phyloP scores from a whole-genome alignment of 2,329 filamentous ascomycete species.

The Aspergillus floridensis region DNA sequence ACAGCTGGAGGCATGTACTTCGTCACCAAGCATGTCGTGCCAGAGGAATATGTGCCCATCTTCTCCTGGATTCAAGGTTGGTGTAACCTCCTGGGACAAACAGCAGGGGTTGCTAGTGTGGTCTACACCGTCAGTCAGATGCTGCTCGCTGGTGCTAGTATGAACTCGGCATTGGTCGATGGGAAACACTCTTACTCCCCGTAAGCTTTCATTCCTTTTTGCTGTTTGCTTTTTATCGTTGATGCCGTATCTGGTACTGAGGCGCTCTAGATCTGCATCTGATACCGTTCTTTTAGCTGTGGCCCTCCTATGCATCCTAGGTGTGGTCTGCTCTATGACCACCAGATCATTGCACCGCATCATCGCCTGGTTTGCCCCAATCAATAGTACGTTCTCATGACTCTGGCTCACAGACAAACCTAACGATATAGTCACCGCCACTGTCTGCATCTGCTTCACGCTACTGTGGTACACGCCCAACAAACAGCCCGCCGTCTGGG shows the following conservation, averaged over 20 bases:
- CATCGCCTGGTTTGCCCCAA: slow-evolving; percentile 64
- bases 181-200: slow-evolving; percentile 55
- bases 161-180: slow-evolving; percentile 56
- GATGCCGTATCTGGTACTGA: background rate
- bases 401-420: background rate
- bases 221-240: background rate
- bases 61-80: slow-evolving; percentile 67
- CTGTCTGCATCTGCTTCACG: slow-evolving; percentile 58
- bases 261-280: slow-evolving; percentile 49
- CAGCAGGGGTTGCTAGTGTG: slow-evolving; percentile 61
- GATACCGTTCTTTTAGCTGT: slow-evolving; percentile 61
- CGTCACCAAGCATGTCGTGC: slow-evolving; percentile 64
- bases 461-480: slow-evolving; percentile 59
- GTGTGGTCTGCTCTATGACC: slow-evolving; percentile 61
- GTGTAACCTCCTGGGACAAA: slow-evolving; percentile 65
- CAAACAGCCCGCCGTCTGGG: slow-evolving; percentile 58
- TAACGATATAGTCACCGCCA: slow-evolving; percentile 51
- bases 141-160: slow-evolving; percentile 60
- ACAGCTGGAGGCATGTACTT: slow-evolving; percentile 69
- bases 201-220: slow-evolving; percentile 40
- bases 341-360: slow-evolving; percentile 60
- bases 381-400: slow-evolving; percentile 52
- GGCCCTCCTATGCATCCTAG: slow-evolving; percentile 54
- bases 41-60: slow-evolving; percentile 58
- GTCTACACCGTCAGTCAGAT: slow-evolving; percentile 64